Evolutionary conservation across 345 rosid genomes (phyloP), one percentile per base, ranked within the genome.

Genomic region (Bretschneidera sinensis): DNA sequence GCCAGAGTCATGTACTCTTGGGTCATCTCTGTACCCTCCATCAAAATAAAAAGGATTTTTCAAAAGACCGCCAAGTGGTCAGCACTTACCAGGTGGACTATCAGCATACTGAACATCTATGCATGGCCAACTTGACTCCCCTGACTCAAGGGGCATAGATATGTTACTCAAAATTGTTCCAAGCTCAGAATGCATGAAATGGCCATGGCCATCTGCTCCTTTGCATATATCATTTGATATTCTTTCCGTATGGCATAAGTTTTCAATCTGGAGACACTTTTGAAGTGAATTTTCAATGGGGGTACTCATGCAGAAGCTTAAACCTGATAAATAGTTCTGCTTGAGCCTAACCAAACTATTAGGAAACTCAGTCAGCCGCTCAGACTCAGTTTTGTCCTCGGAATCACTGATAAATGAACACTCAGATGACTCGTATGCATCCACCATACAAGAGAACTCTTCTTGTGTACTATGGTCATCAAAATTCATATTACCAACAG

Each of bases 361-460:
- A 52, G 76, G 63, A 54, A 53, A 67, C 61, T 70, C 81, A 65
- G 62, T 64, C 74, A 78, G 63, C 70, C 75, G 73, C 64, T 74
- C 80, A 61, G 74, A 48, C 68, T 84, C 84, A 50, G 71, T 62
- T 71, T 74, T 75, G 54, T 83, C 90, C 62, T 80, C 84, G 18
- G 73, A 75, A 69, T 76, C 87, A 75, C 77, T 82, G 64, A 57
- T 55, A 33, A 92, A 87, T 58, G 96, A 89, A 73, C 80, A 74
- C 43, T 87, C 88, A 57, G 83, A 79, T 57, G 85, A 75, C 58
- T 78, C 84, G 51, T 78, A 70, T 31, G 71, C 57, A 76, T 79
- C 96, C 18, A 59, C 67, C 51, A 31, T 68, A 59, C 72, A 70
- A 60, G 56, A 78, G 62, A 55, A 74, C 33, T 68, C 79, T 62